Conservation (phyloP, 441 rosid species). For the Euphorbia celastroides region DNA sequence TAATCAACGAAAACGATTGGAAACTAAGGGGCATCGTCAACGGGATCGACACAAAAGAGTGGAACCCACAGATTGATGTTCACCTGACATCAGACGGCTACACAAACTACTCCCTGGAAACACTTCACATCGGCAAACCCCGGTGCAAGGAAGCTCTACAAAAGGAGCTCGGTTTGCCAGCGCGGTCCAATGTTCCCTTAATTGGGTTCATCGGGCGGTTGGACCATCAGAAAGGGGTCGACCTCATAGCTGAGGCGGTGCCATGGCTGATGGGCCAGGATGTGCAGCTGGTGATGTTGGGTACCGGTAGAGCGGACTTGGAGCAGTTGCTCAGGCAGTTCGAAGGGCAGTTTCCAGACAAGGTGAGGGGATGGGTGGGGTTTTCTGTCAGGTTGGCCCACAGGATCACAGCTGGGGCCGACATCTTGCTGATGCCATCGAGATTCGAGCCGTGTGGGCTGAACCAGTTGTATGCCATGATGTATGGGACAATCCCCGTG, state of each 20-base stretch:
- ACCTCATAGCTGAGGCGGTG: slow-evolving; percentile 57
- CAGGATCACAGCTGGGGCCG: slow-evolving; percentile 95
- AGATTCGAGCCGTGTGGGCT: slow-evolving; percentile 96
- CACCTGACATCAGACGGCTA: slow-evolving; percentile 77
- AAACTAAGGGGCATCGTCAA: slow-evolving; percentile 80
- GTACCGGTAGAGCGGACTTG: slow-evolving; percentile 75
- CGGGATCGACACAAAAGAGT: slow-evolving; percentile 77
- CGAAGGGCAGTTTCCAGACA: slow-evolving; percentile 53
- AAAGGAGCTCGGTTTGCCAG: slow-evolving; percentile 79
- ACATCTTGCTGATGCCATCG: slow-evolving; percentile 94
- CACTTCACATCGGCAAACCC: slow-evolving; percentile 60
- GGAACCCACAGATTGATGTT: slow-evolving; percentile 61
- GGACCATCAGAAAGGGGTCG: slow-evolving; percentile 96
- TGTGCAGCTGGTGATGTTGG: slow-evolving; percentile 97
- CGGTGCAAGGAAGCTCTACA: slow-evolving; percentile 84
- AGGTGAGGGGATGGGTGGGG: slow-evolving; percentile 95
- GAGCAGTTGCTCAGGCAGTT: slow-evolving; percentile 69
- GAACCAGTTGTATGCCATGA: slow-evolving; percentile 93
- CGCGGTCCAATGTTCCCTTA: slow-evolving; percentile 77
- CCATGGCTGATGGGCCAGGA: slow-evolving; percentile 79
- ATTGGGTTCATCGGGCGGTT: slow-evolving; percentile 95
- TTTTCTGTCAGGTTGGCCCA: slow-evolving; percentile 88
- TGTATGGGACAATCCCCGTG: slow-evolving; percentile 86
- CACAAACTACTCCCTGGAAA: slow-evolving; percentile 67
- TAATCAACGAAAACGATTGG: slow-evolving; percentile 81